Evolutionary conservation across 176 grass and related monocot genomes (phyloP).

Genomic region (Elymus sibiricus): DNA sequence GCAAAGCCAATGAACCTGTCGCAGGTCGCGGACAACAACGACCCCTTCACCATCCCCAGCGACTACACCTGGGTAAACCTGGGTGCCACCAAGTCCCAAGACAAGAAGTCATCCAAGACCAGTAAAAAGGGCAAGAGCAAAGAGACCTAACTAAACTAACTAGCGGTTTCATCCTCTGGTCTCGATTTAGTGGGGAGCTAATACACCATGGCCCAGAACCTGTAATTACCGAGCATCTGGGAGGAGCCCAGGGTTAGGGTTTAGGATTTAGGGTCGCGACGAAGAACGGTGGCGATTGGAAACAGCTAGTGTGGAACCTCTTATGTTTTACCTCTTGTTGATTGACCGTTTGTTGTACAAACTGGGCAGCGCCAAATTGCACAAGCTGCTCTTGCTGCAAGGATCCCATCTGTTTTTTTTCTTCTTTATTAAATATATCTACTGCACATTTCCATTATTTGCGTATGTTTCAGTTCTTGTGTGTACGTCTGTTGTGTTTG

Average conservation of each 20-base stretch:
- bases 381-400: not conserved
- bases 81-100: conserved; percentile 63
- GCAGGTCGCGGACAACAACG: conserved; percentile 60
- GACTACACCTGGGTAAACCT: conserved; percentile 82
- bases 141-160: conserved; percentile 16
- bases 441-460: not conserved
- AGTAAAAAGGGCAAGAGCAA: conserved; percentile 60
- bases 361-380: not conserved
- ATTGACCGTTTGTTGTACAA: conserved; percentile 24
- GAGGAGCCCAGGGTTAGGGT: not conserved
- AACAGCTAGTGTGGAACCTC: conserved; percentile 8
- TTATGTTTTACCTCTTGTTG: conserved; percentile 12
- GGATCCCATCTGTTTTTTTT: not conserved
- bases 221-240: conserved; percentile 48
- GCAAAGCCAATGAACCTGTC: conserved; percentile 71
- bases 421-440: not conserved
- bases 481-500: not conserved
- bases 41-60: conserved; percentile 75
- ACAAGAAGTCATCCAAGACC: conserved; percentile 59
- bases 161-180: not conserved
- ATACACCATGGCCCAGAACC: conserved; percentile 32
- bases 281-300: not conserved
- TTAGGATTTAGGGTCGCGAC: too few relatives aligned
- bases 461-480: not conserved
- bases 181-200: not conserved